Base-by-base conservation (phyloP, 352 stramenopile genomes). In the Phytophthora ohioensis region DNA sequence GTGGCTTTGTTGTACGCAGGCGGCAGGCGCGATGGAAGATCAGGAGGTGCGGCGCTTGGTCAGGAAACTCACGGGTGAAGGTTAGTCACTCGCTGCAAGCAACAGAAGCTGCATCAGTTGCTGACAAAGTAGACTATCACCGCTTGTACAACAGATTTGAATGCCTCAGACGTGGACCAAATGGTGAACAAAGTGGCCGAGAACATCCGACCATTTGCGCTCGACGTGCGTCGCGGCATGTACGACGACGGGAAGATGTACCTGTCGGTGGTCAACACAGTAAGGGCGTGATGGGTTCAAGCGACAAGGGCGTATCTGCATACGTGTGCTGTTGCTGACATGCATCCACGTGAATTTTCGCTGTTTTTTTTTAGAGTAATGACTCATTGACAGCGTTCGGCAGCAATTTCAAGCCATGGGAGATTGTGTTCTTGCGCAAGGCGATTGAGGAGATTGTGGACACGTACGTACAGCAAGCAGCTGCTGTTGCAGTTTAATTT, bases 221-320 rank as follows among this genome's bases (percentile, higher is more conserved):
- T 95, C 6, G 88, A 95, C 57, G 73, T 95, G 27, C 86, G 86
- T 53, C 81, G 85, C 48, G 71, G 80, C 48, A 87, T 95, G 66
- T 93, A 91, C 63, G 88, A 95, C 73, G 82, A 95, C 60, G 88
- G 88, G 45, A 90, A 92, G 57, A 87, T 93, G 78, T 94, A 95
- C 63, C 35, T 93, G 64, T 82, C 79, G 31, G 66, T 95, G 30
- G 87, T 93, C 47, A 95, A 95, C 64, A 94, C 86, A 49, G 87
- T 93, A 59, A 34, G 68, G 11, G 27, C 32, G 21, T 12, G 11
- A 9, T 13, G 5, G 2, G 36, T 51, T 27, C 38, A 46, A 7
- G 15, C 41, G 21, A 51, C 8, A 30, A 6, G 3, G 32, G 12
- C 32, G 30, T 17, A 31, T 58, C 36, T 56, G 0, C 7, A 3